Conservation (phyloP, 2,329 filamentous ascomycete species). For the Magnaporthiopsis rhizophila region DNA sequence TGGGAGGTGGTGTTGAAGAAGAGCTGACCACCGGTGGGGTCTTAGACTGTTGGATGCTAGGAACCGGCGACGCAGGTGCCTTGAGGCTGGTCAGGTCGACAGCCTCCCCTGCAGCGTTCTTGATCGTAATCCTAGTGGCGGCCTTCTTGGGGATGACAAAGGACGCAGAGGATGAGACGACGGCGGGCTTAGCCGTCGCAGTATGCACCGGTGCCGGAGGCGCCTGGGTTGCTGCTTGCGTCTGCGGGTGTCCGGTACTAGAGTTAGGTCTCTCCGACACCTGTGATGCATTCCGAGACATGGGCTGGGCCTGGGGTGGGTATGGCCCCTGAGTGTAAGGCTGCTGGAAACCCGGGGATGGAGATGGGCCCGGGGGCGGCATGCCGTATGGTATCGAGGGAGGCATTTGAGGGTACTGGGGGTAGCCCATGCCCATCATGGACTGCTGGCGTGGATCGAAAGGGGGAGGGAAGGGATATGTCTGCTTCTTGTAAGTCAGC, state of each 20-base stretch:
- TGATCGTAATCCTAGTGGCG: constrained; percentile 72
- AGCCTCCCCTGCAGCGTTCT: constrained; percentile 71
- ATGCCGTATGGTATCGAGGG: constrained; percentile 22
- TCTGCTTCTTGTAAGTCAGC: constrained; percentile 66
- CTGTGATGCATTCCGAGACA: constrained; percentile 81
- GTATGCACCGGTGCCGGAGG: constrained; percentile 54
- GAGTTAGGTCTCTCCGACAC: constrained; percentile 58
- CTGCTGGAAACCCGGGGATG: constrained; percentile 43
- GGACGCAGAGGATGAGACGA: constrained; percentile 31
- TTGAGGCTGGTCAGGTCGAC: constrained; percentile 60
- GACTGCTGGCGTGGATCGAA: constrained; percentile 26
- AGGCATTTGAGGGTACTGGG: constrained; percentile 27
- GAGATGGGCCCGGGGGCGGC: constrained; percentile 34
- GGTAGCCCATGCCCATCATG: constrained; percentile 30
- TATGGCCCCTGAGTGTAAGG: constrained; percentile 31
- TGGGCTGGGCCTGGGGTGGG: constrained; percentile 46
- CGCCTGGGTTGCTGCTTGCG: constrained; percentile 52
- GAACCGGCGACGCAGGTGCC: constrained; percentile 48
- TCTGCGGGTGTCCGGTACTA: constrained; percentile 57
- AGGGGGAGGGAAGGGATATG: constrained; percentile 46
- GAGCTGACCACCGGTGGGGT: constrained; percentile 65
- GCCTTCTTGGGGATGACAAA: constrained; percentile 56
- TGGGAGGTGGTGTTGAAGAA: constrained; percentile 72
- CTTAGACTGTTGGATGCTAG: constrained; percentile 48
- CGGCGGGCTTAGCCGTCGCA: constrained; percentile 21